phyloP scores from a whole-genome alignment of 441 rosid species.

The California macrophylla region DNA sequence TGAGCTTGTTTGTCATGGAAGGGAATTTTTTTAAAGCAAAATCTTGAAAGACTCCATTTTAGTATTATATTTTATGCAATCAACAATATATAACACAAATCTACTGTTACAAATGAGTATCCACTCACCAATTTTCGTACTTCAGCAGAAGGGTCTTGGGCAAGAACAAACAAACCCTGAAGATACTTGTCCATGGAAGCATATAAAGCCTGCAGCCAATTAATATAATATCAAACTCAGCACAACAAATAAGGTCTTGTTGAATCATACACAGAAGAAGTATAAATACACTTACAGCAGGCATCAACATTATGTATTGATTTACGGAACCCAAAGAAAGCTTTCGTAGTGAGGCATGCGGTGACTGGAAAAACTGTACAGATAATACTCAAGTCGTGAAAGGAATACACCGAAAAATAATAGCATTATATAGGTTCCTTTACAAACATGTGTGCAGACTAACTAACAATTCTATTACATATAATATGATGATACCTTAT shows the following conservation, averaged over 20 bases:
- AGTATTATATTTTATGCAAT: background rate
- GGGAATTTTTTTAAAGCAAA: background rate
- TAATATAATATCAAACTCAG: slow-evolving; percentile 8
- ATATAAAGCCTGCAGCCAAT: slow-evolving; percentile 55
- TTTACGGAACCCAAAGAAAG: slow-evolving; percentile 84
- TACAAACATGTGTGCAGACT: background rate
- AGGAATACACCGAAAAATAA: background rate
- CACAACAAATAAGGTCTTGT: slow-evolving; percentile 6
- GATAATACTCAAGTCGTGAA: slow-evolving; percentile 15
- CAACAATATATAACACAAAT: background rate
- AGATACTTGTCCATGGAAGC: slow-evolving; percentile 77
- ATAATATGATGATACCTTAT: background rate
- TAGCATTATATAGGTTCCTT: background rate
- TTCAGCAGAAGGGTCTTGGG: slow-evolving; percentile 73
- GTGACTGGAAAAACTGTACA: slow-evolving; percentile 88
- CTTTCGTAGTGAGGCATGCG: slow-evolving; percentile 75
- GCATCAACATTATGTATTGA: slow-evolving; percentile 86
- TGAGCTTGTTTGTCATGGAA: background rate
- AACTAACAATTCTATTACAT: background rate
- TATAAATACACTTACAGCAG: slow-evolving; percentile 61
- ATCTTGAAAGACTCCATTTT: background rate
- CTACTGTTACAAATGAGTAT: slow-evolving; percentile 10
- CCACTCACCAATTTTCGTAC: slow-evolving; percentile 74
- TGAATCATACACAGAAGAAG: slow-evolving; percentile 9
- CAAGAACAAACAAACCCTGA: slow-evolving; percentile 83